Percentiles rank a stretch among this genome's conserved stretches.
These are phyloP conservation scores for Orbilia javanica DNA, from an alignment of 2,329 filamentous ascomycete species.

Conservation along the genomic window DNA sequence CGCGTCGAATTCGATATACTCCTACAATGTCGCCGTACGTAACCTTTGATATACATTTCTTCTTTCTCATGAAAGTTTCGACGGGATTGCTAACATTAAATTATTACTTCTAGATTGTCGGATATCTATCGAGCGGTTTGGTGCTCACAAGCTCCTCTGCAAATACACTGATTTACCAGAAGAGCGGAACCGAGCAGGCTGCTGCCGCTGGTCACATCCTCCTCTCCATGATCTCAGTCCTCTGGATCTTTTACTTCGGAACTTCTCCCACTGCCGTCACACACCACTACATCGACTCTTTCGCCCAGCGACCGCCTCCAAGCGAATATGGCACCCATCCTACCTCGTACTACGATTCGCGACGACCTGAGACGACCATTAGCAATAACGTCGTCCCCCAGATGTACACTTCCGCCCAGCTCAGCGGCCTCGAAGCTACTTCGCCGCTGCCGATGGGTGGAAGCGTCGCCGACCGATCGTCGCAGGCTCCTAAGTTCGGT, in stretches of 20 bases:
- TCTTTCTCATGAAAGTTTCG: not conserved
- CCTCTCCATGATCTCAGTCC: slow-evolving; percentile 90
- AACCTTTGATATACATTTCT: not conserved
- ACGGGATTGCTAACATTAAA: slow-evolving; percentile 61
- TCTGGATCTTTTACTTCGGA: slow-evolving; percentile 99
- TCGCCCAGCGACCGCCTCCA: slow-evolving; percentile 81
- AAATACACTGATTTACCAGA: slow-evolving; percentile 85
- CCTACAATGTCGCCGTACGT: slow-evolving; percentile 86
- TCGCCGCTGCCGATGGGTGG: slow-evolving; percentile 77
- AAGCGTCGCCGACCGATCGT: slow-evolving; percentile 73
- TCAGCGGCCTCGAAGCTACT: slow-evolving; percentile 96
- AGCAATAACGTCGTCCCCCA: slow-evolving; percentile 78
- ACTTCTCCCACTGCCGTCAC: slow-evolving; percentile 87
- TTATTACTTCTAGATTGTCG: slow-evolving; percentile 74
- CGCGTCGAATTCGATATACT: slow-evolving; percentile 84
- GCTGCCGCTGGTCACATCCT: slow-evolving; percentile 93
- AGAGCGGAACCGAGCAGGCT: slow-evolving; percentile 80
- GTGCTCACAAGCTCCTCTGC: slow-evolving; percentile 88
- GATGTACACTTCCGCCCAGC: slow-evolving; percentile 96
- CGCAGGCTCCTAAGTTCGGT: slow-evolving; percentile 67
- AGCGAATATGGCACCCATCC: slow-evolving; percentile 56
- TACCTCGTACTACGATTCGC: slow-evolving; percentile 72
- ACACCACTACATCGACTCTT: slow-evolving; percentile 93
- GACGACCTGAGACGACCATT: slow-evolving; percentile 87
- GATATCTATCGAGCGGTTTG: slow-evolving; percentile 84